These are phyloP conservation scores for Epichloe uncinata DNA, from an alignment of 2,329 filamentous ascomycete genomes.

Conservation along the genomic window DNA sequence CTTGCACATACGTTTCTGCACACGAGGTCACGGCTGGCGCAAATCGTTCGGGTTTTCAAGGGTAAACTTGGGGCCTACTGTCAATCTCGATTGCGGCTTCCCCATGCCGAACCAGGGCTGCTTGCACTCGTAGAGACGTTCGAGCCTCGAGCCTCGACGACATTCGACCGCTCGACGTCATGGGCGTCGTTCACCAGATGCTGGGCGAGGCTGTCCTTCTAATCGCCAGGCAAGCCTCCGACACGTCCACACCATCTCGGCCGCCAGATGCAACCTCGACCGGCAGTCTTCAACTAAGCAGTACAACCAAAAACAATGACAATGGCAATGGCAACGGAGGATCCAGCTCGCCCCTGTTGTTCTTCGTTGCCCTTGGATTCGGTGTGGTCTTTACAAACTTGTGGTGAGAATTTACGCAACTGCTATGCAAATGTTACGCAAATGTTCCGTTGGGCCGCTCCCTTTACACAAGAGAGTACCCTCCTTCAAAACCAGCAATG, in stretches of 20 bases:
- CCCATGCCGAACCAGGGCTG: conserved; percentile 1
- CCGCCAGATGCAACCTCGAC: conserved; percentile 6
- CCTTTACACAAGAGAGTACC: background rate
- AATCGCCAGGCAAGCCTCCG: conserved; percentile 20
- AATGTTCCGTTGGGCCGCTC: background rate
- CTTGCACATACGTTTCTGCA: background rate
- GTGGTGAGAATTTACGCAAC: conserved; percentile 50
- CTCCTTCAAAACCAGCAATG: background rate
- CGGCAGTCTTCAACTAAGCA: conserved; percentile 7
- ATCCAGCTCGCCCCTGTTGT: conserved; percentile 37
- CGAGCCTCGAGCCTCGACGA: background rate
- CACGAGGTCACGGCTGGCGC: background rate
- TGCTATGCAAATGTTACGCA: background rate
- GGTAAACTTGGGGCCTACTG: background rate
- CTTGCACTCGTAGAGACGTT: background rate
- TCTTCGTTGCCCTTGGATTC: conserved; percentile 92
- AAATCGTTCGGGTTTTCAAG: background rate
- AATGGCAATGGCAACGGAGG: conserved; percentile 11
- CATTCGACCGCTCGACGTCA: conserved; percentile 9
- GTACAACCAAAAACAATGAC: conserved; percentile 10
- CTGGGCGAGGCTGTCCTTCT: conserved; percentile 23
- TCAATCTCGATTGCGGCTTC: background rate
- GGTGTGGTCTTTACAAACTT: conserved; percentile 98
- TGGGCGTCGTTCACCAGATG: conserved; percentile 24
- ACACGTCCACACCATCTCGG: conserved; percentile 6